These are phyloP conservation scores for Raffaelea deltoideospora DNA, from an alignment of 2,329 filamentous ascomycete genomes.

Conservation along the genomic window DNA sequence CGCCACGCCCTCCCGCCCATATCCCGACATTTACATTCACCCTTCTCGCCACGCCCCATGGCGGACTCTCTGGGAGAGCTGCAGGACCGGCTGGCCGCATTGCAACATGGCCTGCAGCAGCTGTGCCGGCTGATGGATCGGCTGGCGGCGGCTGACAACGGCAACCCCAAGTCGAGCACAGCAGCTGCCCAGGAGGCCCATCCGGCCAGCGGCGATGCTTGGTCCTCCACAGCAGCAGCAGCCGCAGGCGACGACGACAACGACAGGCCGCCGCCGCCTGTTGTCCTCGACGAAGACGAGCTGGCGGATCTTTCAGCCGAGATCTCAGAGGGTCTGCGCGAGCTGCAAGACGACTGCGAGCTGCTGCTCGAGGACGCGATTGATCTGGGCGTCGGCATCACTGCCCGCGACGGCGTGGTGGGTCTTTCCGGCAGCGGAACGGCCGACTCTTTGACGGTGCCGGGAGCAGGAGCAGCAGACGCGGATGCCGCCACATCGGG, in stretches of 20 bases:
- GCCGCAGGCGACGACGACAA: conserved; percentile 21
- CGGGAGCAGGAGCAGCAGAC: no score
- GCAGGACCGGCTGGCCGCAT: conserved; percentile 41
- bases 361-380: conserved; percentile 63
- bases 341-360: conserved; percentile 73
- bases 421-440: neutral
- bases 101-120: conserved; percentile 46
- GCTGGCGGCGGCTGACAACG: conserved; percentile 39
- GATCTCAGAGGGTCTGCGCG: conserved; percentile 63
- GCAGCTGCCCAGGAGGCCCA: no score
- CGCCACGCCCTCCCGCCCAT: no score
- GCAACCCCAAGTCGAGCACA: conserved; percentile 38
- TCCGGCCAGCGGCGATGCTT: no score
- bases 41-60: conserved; percentile 4
- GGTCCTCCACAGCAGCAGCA: conserved; percentile 12
- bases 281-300: conserved; percentile 35
- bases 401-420: conserved; percentile 18
- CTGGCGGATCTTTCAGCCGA: conserved; percentile 64
- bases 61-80: conserved; percentile 43
- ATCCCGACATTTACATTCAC: no score
- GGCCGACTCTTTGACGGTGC: no score
- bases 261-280: conserved; percentile 19
- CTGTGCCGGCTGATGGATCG: conserved; percentile 43
- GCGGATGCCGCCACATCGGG: no score
- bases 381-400: conserved; percentile 43